Evolutionary conservation across 2,329 filamentous ascomycete genomes (phyloP), one percentile per base, ranked within the genome.

Genomic region (Emmonsia crescens): DNA sequence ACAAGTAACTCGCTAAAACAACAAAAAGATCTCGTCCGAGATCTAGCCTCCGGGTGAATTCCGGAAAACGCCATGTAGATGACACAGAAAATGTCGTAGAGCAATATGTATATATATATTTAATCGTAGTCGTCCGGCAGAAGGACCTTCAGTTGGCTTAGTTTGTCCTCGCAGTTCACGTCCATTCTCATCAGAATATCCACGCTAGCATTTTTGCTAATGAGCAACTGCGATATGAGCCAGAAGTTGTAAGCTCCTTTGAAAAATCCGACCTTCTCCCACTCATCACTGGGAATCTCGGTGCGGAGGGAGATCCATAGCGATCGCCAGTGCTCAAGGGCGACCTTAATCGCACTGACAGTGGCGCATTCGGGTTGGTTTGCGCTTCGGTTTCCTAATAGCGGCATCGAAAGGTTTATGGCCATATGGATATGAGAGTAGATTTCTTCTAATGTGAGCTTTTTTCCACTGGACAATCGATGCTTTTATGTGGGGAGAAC

Each of bases 121-220:
- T 57, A 57, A 31, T 57, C 56, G 16, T 56, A 21, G 27, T 60
- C 51, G 16, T 54, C 48, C 10, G 59, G 49, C 12, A 60, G 36
- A 19, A 60, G 49, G 29, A 76, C 74, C 46, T 74, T 77, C 58
- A 77, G 64, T 61, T 75, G 75, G 57, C 74, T 69, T 46, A 77
- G 62, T 60, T 77, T 77, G 65, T 77, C 75, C 57, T 77, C 75
- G 42, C 75, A 77, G 59, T 74, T 74, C n/a, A 77, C 73, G 56
- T 77, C 75, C 74, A 76, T 76, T 54, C 68, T 69, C 70, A 76
- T 76, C 10, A 77, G 71, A 16, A 77, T 73, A 60, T 77, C 75
- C n/a, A 77, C 70, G 9, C 73, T 73, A 60, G 76, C 72, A 54
- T 76, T 75, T 44, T 75, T 75, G 24, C 73, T 76, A 62, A 77